phyloP scores from a whole-genome alignment of 495 filamentous ascomycete genomes.

The Daldinia loculata region DNA sequence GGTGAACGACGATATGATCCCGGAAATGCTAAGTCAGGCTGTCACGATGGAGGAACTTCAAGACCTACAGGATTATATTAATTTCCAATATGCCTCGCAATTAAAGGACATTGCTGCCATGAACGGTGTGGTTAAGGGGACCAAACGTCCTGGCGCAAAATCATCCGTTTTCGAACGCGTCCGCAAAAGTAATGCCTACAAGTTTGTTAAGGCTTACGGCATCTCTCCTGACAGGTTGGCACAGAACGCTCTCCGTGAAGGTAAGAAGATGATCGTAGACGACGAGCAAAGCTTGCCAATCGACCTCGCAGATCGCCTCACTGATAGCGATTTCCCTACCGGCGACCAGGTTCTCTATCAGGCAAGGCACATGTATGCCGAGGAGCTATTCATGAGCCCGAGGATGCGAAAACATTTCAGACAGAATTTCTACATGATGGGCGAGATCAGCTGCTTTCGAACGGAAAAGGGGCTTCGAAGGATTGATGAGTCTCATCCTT shows the following conservation, averaged over 20 bases:
- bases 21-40: constrained; percentile 80
- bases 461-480: constrained; percentile 94
- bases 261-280: constrained; percentile 80
- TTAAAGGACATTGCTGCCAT: constrained; percentile 75
- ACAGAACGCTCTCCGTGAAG: constrained; percentile 79
- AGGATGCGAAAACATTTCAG: constrained; percentile 90
- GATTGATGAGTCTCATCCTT: constrained; percentile 94
- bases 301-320: constrained; percentile 80
- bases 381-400: constrained; percentile 88
- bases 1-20: constrained; percentile 70
- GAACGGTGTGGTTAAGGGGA: constrained; percentile 62
- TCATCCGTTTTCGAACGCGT: constrained; percentile 82
- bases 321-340: constrained; percentile 76
- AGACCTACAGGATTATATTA: constrained; percentile 94
- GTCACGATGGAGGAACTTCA: constrained; percentile 91
- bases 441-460: constrained; percentile 82
- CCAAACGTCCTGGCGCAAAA: constrained; percentile 80
- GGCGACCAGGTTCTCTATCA: constrained; percentile 77
- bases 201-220: constrained; percentile 86
- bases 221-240: constrained; percentile 89
- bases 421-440: constrained; percentile 79
- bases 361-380: constrained; percentile 86
- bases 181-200: constrained; percentile 78
- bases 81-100: constrained; percentile 89
- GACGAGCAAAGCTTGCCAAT: constrained; percentile 79